A percentile compares a stretch with the other conserved stretches of the same genome.
phyloP scores from a whole-genome alignment of 176 grass and related monocot species.

The Avena atlantica region DNA sequence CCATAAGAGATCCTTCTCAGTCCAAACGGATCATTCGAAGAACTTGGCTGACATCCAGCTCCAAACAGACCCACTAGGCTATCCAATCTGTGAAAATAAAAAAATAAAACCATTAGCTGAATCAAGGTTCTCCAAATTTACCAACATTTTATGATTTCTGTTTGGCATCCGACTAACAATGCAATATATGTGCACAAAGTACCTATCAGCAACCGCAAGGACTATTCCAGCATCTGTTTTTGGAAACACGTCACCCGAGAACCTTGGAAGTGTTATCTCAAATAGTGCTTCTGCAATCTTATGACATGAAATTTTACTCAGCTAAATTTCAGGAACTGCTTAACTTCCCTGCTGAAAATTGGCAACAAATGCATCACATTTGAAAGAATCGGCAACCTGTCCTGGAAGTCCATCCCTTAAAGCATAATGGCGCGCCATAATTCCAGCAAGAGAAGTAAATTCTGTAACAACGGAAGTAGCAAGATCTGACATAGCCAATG shows the following conservation, averaged over 20 bases:
- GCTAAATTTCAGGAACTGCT: slow-evolving; percentile 8
- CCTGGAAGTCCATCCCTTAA: slow-evolving; percentile 74
- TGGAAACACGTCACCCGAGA: slow-evolving; percentile 84
- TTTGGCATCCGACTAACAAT: not conserved
- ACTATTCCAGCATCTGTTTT: slow-evolving; percentile 92
- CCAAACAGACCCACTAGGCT: slow-evolving; percentile 97
- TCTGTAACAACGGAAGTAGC: slow-evolving; percentile 86
- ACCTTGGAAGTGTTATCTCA: slow-evolving; percentile 90
- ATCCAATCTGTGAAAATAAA: slow-evolving; percentile 68
- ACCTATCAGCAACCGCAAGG: slow-evolving; percentile 90
- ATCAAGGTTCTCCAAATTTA: not conserved
- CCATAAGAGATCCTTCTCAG: slow-evolving; percentile 91
- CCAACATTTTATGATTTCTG: not conserved
- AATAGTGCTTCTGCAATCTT: slow-evolving; percentile 96
- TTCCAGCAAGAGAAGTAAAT: slow-evolving; percentile 89
- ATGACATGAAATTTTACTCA: slow-evolving; percentile 47
- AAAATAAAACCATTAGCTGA: not conserved
- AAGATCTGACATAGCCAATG: slow-evolving; percentile 93
- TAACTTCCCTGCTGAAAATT: slow-evolving; percentile 2
- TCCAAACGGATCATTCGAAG: slow-evolving; percentile 91
- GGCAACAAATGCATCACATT: slow-evolving; percentile 22
- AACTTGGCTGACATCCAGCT: slow-evolving; percentile 96
- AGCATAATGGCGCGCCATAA: slow-evolving; percentile 95
- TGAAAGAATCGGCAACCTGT: slow-evolving; percentile 52
- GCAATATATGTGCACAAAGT: not conserved